A percentile compares a stretch with the other conserved stretches of the same genome.
phyloP scores from a whole-genome alignment of 2,329 filamentous ascomycete genomes.

The Endocalyx cinctus region DNA sequence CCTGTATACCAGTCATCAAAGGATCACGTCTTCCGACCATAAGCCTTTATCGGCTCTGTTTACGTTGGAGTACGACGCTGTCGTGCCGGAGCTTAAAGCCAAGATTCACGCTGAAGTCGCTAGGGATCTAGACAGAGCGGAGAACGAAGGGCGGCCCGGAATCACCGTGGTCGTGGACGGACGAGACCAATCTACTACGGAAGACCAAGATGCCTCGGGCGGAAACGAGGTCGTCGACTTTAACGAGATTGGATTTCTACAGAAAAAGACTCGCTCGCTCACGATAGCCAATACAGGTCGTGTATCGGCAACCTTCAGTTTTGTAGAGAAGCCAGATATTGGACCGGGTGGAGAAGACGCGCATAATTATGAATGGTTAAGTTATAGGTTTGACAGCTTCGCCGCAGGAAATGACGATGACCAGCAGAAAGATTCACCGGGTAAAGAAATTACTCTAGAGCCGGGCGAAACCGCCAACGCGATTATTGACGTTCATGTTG shows the following conservation, averaged over 20 bases:
- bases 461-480: slow-evolving; percentile 79
- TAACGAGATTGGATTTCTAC: slow-evolving; percentile 66
- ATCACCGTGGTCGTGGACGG: slow-evolving; percentile 78
- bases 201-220: slow-evolving; percentile 32
- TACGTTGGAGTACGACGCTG: slow-evolving; percentile 77
- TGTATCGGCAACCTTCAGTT: slow-evolving; percentile 72
- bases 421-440: slow-evolving; percentile 26
- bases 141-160: slow-evolving; percentile 82
- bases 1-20: slow-evolving; percentile 82
- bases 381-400: slow-evolving; percentile 16
- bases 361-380: slow-evolving; percentile 20
- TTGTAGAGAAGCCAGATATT: slow-evolving; percentile 65
- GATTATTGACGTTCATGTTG: slow-evolving; percentile 63
- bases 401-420: slow-evolving; percentile 9
- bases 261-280: slow-evolving; percentile 60
- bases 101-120: slow-evolving; percentile 83
- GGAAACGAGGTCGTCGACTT: slow-evolving; percentile 67
- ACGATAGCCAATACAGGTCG: slow-evolving; percentile 92
- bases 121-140: slow-evolving; percentile 79
- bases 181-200: slow-evolving; percentile 30
- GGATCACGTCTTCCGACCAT: slow-evolving; percentile 88
- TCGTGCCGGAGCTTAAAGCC: slow-evolving; percentile 79
- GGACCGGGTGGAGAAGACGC: slow-evolving; percentile 37
- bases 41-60: slow-evolving; percentile 87
- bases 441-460: slow-evolving; percentile 61